A percentile compares a stretch with the other conserved stretches of the same genome.
Evolutionary conservation across 129 eudicot genomes (phyloP).

Genomic region (Escallonia rubra): DNA sequence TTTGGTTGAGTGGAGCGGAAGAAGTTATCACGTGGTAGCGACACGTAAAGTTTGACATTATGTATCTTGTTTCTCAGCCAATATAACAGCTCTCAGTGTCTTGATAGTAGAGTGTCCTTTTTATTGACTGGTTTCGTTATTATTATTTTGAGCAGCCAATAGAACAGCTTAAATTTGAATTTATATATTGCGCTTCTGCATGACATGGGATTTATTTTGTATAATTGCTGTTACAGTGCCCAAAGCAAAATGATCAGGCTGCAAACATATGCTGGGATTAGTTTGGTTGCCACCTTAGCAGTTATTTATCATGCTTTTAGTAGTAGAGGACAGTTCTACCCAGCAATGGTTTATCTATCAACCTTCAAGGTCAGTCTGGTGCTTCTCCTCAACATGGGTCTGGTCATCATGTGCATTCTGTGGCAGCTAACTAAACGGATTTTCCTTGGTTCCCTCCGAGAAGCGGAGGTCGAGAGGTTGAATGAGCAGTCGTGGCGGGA

Average conservation of each 20-base stretch:
- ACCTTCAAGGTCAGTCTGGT: slow-evolving; percentile 94
- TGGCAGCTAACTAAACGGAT: slow-evolving; percentile 83
- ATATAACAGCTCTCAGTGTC: too few relatives aligned
- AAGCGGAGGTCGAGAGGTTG: slow-evolving; percentile 96
- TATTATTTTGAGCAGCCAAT: too few relatives aligned
- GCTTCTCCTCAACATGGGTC: slow-evolving; percentile 93
- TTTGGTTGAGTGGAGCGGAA: too few relatives aligned
- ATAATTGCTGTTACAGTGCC: slow-evolving; percentile 24
- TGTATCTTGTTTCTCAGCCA: too few relatives aligned
- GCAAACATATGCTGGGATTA: slow-evolving; percentile 75
- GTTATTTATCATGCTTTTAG: slow-evolving; percentile 92
- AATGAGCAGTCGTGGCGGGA: slow-evolving; percentile 99
- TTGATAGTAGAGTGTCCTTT: too few relatives aligned
- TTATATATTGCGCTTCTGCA: too few relatives aligned
- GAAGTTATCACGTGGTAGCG: too few relatives aligned
- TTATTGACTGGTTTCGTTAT: too few relatives aligned
- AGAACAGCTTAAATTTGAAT: too few relatives aligned
- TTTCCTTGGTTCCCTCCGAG: slow-evolving; percentile 90
- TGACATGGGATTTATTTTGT: too few relatives aligned
- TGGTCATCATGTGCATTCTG: slow-evolving; percentile 86
- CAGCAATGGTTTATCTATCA: slow-evolving; percentile 87
- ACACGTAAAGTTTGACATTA: too few relatives aligned
- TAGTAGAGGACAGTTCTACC: slow-evolving; percentile 88
- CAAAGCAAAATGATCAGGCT: slow-evolving; percentile 69
- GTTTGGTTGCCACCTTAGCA: slow-evolving; percentile 69